phyloP scores from a whole-genome alignment of 2,329 filamentous ascomycete genomes.

The Trichoderma sp. region DNA sequence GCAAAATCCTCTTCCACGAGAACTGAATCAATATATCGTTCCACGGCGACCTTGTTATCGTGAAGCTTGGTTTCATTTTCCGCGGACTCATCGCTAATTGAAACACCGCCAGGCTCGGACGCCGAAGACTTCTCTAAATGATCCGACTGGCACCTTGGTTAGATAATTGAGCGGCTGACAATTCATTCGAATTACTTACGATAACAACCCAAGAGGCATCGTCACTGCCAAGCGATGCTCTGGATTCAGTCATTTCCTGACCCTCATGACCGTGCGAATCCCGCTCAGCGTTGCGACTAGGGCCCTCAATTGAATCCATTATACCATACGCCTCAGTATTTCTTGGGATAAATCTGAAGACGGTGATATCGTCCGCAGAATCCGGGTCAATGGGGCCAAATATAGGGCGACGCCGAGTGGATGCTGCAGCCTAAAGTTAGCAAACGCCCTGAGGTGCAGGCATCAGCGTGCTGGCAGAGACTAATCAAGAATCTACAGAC shows the following conservation, averaged over 20 bases:
- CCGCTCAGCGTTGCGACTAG: not conserved
- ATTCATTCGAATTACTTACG: not conserved
- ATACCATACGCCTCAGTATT: not conserved
- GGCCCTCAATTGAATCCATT: not conserved
- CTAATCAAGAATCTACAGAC: not conserved
- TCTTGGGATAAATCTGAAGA: not conserved
- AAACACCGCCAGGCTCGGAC: not conserved
- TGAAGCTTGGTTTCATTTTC: not conserved
- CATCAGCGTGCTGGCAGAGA: not conserved
- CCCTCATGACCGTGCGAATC: not conserved
- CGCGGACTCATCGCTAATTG: not conserved
- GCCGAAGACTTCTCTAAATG: not conserved
- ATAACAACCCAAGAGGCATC: not conserved
- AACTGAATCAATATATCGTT: slow-evolving; percentile 3
- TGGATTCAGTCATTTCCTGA: not conserved
- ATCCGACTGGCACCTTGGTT: not conserved
- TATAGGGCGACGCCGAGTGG: not conserved
- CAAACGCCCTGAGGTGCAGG: not conserved
- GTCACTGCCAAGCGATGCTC: not conserved
- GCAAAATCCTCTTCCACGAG: not conserved
- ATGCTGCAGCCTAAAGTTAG: not conserved
- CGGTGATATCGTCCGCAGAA: not conserved
- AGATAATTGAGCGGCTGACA: not conserved
- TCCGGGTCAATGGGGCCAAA: not conserved
- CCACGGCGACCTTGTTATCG: not conserved